Conservation (phyloP, 306 rosid genomes). For the Elaeagnus macrophylla region DNA sequence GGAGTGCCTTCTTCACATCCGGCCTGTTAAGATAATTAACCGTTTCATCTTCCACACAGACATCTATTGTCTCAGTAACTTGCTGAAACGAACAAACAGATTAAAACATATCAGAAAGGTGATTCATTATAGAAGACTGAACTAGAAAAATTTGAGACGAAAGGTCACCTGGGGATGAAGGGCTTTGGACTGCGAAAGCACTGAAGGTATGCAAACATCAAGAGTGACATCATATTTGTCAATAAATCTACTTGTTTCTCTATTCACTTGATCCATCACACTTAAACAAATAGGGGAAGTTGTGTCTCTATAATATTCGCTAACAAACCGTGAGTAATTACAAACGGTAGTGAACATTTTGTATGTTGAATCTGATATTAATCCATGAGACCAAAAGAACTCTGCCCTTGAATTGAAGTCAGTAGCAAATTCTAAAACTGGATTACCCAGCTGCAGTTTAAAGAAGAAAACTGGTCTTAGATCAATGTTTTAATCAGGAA, state of each 20-base stretch:
- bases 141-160: background rate
- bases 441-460: constrained; percentile 45
- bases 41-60: constrained; percentile 88
- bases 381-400: constrained; percentile 55
- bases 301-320: constrained; percentile 44
- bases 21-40: constrained; percentile 66
- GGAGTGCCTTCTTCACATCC: constrained; percentile 76
- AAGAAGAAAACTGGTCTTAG: background rate
- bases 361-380: constrained; percentile 45
- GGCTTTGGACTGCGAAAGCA: constrained; percentile 38
- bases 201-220: constrained; percentile 49
- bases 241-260: constrained; percentile 50
- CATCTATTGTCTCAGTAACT: constrained; percentile 61
- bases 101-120: background rate
- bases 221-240: constrained; percentile 61
- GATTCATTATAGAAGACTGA: background rate
- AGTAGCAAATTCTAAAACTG: constrained; percentile 44
- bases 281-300: constrained; percentile 39
- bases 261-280: constrained; percentile 49
- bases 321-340: constrained; percentile 45
- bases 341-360: constrained; percentile 42
- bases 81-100: constrained; percentile 37
- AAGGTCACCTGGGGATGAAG: constrained; percentile 39
- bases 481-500: background rate
- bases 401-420: constrained; percentile 54